Base-by-base conservation (phyloP, 1,284 basidiomycete species). In the Ganoderma lingzhi region DNA sequence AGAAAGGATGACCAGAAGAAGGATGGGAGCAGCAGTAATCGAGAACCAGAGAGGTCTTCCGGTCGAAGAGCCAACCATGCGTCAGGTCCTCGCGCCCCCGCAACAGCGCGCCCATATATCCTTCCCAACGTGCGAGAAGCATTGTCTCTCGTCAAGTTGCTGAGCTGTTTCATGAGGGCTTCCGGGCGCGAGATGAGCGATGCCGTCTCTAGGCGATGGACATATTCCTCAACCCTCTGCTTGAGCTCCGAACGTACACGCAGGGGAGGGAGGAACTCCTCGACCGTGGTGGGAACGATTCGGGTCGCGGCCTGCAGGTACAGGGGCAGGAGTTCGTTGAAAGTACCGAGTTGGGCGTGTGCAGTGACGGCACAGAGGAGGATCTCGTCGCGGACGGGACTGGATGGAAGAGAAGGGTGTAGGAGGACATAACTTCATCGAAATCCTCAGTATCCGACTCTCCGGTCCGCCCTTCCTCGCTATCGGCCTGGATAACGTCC, bases 1-100 rank as follows among this genome's bases (percentile, higher is more conserved):
- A 94, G 78, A 73, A 94, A 89, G 2, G 86, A 82, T 0, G 84
- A 82, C 92, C 92, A 94, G 23, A 82, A 80, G 12, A 83, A 78
- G 67, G 88, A 85, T 3, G 86, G 84, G 74, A 94, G 80, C 14
- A 85, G 78, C 23, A 90, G 79, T n/a, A 82, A 80, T 69, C 79
- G 85, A 30, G 78, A 75, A 3, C 76, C 61, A 0, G 82, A 82
- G 32, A 82, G 72, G 10, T 74, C 73, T 12, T 78, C 71, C 23
- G 82, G 78, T 48, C 82, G 79, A 9, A 85, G 74, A 23, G 87
- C 82, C 56, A 88, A 79, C 78, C 83, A 88, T 5, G 84, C 79
- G 51, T 83, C 75, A 0, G 84, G 78, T 28, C 84, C 86, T 5
- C 79, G 75, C n/a, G 92, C 80, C 6, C 86, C 89, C 2, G 83